phyloP scores from a whole-genome alignment of 306 rosid genomes.

The Boehmeria nivea region DNA sequence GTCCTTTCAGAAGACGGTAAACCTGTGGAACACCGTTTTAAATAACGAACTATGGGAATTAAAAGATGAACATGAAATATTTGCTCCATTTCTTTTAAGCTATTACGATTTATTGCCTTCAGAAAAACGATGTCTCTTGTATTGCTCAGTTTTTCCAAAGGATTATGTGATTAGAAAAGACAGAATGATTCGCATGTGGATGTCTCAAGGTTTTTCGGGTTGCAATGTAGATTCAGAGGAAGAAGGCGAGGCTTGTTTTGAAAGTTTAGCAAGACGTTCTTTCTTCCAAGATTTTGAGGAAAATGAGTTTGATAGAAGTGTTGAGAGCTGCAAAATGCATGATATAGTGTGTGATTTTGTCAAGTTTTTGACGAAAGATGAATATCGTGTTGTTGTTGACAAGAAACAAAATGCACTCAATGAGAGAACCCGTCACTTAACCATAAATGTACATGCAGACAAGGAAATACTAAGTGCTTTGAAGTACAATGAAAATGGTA shows the following conservation, averaged over 20 bases:
- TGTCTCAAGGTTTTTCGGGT: conserved; percentile 11
- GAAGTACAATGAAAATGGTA: too few species aligned
- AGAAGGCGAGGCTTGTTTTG: neutral
- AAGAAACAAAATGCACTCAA: neutral
- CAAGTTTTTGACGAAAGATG: conserved; percentile 3
- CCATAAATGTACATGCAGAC: neutral
- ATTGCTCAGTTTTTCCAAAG: conserved; percentile 14
- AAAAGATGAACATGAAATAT: neutral
- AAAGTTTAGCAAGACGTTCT: conserved; percentile 3
- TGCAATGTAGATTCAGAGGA: neutral
- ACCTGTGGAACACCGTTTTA: conserved; percentile 2
- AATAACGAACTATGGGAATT: conserved; percentile 12
- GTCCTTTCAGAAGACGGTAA: neutral
- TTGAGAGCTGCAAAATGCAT: conserved; percentile 17
- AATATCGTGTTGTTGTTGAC: neutral
- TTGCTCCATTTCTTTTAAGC: conserved; percentile 14
- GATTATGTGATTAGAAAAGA: neutral
- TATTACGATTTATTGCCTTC: conserved; percentile 6
- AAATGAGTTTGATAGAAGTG: neutral
- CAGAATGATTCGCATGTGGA: conserved; percentile 9
- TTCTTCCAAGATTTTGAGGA: conserved; percentile 10
- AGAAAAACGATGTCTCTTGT: conserved; percentile 9
- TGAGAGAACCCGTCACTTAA: neutral
- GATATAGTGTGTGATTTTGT: conserved; percentile 15
- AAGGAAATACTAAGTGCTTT: too few species aligned